Conservation (phyloP, 352 stramenopile species). For the Phytopythium montanum region DNA sequence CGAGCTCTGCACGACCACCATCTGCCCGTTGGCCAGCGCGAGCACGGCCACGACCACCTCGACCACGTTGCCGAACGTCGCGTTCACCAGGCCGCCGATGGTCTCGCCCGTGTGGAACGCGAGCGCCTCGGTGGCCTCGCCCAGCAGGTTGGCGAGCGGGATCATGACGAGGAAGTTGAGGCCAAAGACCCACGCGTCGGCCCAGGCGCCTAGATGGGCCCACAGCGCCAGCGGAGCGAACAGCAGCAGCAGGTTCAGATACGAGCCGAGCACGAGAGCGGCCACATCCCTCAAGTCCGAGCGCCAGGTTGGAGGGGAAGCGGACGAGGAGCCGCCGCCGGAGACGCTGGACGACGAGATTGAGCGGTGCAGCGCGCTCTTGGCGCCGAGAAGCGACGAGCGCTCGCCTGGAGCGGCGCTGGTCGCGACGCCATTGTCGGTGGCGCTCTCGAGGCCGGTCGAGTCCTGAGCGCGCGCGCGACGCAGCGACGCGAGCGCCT, state of each 20-base stretch:
- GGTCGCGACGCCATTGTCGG: constrained; percentile 17
- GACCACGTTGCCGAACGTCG: constrained; percentile 97
- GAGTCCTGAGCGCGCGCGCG: constrained; percentile 42
- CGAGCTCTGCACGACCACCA: constrained; percentile 96
- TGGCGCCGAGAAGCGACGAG: constrained; percentile 28
- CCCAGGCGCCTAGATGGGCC: constrained; percentile 54
- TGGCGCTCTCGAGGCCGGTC: background rate
- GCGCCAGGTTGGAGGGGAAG: constrained; percentile 10
- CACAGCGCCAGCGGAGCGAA: constrained; percentile 60
- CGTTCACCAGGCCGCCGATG: constrained; percentile 97
- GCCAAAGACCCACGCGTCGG: constrained; percentile 86
- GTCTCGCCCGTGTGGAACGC: constrained; percentile 96
- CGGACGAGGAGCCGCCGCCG: background rate
- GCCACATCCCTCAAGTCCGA: constrained; percentile 45
- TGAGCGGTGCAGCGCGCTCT: constrained; percentile 11
- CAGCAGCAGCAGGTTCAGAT: constrained; percentile 71
- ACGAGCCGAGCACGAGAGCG: constrained; percentile 40
- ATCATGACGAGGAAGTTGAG: constrained; percentile 98
- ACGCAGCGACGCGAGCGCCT: constrained; percentile 55
- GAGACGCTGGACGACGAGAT: constrained; percentile 4
- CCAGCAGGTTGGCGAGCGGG: constrained; percentile 93
- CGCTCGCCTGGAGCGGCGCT: constrained; percentile 24
- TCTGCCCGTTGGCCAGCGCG: constrained; percentile 91
- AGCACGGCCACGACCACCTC: constrained; percentile 97
- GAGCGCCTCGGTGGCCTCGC: constrained; percentile 96